Evolutionary conservation across 2,329 filamentous ascomycete genomes (phyloP).

Genomic region (Claviceps fusiformis): DNA sequence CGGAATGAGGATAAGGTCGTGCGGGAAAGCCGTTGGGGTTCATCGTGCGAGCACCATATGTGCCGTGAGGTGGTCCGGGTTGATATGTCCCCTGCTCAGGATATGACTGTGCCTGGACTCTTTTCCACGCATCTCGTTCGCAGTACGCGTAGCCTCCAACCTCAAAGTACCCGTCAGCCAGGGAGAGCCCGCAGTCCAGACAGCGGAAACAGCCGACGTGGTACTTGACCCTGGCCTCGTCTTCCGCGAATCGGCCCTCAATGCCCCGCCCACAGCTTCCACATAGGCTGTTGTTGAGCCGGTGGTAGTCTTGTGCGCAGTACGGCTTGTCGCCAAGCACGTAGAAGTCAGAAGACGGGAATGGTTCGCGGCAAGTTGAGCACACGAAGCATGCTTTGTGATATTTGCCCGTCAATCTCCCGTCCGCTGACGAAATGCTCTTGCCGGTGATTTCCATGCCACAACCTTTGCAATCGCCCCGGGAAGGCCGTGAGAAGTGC

Average conservation of each 20-base stretch:
- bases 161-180: slow-evolving; percentile 84
- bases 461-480: slow-evolving; percentile 77
- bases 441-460: slow-evolving; percentile 68
- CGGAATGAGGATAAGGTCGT: slow-evolving; percentile 9
- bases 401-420: slow-evolving; percentile 80
- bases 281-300: slow-evolving; percentile 78
- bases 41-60: slow-evolving; percentile 11
- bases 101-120: slow-evolving; percentile 25
- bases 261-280: slow-evolving; percentile 69
- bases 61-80: slow-evolving; percentile 1
- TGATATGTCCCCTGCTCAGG: slow-evolving; percentile 7
- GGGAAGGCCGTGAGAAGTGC: slow-evolving; percentile 30
- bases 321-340: slow-evolving; percentile 78
- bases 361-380: slow-evolving; percentile 66
- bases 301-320: slow-evolving; percentile 86
- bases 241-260: slow-evolving; percentile 86
- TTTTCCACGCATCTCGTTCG: slow-evolving; percentile 66
- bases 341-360: slow-evolving; percentile 83
- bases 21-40: slow-evolving; percentile 10
- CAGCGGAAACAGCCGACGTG: slow-evolving; percentile 83
- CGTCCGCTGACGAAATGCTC: slow-evolving; percentile 86
- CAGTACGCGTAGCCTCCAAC: slow-evolving; percentile 70
- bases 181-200: slow-evolving; percentile 56
- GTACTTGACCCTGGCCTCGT: slow-evolving; percentile 63
- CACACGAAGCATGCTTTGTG: slow-evolving; percentile 95